Base-by-base conservation (phyloP, 345 rosid species). In the Pugionium cornutum region DNA sequence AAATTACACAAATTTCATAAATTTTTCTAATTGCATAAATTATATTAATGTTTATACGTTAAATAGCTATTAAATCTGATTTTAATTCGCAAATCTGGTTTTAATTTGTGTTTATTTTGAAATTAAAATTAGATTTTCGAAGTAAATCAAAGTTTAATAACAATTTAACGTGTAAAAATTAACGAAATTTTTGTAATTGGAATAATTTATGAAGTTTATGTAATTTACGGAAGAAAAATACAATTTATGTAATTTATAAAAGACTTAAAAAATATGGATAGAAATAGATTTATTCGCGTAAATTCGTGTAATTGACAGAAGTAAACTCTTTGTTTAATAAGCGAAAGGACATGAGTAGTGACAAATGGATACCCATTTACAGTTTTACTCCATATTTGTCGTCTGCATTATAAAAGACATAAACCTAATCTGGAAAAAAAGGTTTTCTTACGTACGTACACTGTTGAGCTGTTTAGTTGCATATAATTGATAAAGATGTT, bases 321-420 rank as follows among this genome's bases (percentile, higher is more conserved):
- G n/a, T n/a, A n/a, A n/a, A n/a, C n/a, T n/a, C n/a, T n/a, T 48
- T 72, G 54, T 64, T 57, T 34, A 32, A 33, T 71, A 32, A 32
- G 52, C 4, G 36, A 62, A 53, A 39, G 51, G 54, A 34, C 55
- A 40, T 36, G 58, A 72, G 76, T 72, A 71, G 76, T 65, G 53
- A 58, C 49, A 65, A 58, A 72, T 72, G 76, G 76, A 65, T 58
- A 42, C 66, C 66, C 76, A 72, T 58, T 58, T 35, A 53, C 8
- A 58, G 50, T 72, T 66, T 64, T 72, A 65, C 36, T 58, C 76
- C 44, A 64, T 58, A 65, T 65, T 58, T 58, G 66, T 6, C 70
- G 58, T 58, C 54, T 58, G 48, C 76, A 51, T 34, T 64, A 58
- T 27, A 50, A 65, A 65, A 57, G 42, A 36, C 54, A 10, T 50